Conservation (phyloP, 108 stramenopile species). For the Pelagomonas calceolata region DNA sequence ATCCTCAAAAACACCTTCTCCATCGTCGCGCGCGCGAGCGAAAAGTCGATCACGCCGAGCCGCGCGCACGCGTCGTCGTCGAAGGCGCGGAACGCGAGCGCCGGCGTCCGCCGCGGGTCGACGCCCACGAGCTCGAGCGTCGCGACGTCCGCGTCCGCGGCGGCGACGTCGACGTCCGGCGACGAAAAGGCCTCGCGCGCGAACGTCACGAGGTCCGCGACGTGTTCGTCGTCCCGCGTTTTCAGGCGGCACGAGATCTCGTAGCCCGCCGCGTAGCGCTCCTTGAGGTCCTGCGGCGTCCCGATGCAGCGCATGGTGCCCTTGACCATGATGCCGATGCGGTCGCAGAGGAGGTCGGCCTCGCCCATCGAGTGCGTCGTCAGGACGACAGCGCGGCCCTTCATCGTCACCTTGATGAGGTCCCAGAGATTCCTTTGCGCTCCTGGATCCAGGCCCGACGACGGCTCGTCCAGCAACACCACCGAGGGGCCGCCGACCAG, state of each 20-base stretch:
- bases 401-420: conserved; percentile 8
- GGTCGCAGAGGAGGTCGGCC: conserved; percentile 87
- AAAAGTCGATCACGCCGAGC: not conserved
- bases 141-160: not conserved
- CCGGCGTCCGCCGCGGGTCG: not conserved
- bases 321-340: conserved; percentile 89
- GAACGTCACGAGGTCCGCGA: no score
- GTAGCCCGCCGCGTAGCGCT: not conserved
- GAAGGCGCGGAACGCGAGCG: not conserved
- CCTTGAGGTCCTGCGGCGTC: not conserved
- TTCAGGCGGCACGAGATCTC: no score
- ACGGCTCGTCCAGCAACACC: conserved; percentile 66
- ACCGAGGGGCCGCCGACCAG: conserved; percentile 61
- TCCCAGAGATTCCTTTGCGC: not conserved
- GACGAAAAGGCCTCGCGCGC: no score
- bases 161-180: no score
- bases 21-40: not conserved
- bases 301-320: conserved; percentile 51
- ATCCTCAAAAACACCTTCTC: not conserved
- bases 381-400: conserved; percentile 61
- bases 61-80: not conserved
- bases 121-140: not conserved
- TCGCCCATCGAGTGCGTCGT: conserved; percentile 99
- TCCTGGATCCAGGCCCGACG: conserved; percentile 79
- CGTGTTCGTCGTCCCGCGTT: no score